Percentiles rank a stretch among this genome's conserved stretches.
phyloP scores from a whole-genome alignment of 2,329 filamentous ascomycete species.

The Cordyceps cicadae region DNA sequence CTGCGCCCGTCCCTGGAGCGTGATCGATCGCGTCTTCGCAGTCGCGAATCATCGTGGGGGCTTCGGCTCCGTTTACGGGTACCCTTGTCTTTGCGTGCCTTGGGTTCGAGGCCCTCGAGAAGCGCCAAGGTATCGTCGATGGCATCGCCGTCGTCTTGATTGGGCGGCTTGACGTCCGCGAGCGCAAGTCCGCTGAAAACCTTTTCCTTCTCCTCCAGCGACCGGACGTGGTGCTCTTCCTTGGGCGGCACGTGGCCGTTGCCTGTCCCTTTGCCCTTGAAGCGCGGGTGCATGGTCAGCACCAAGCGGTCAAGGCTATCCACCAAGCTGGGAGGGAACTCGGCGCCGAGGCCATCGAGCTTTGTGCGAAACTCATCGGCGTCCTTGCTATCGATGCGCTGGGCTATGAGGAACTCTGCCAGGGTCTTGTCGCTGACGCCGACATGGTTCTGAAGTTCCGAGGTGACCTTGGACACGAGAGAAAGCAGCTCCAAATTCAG shows the following conservation, averaged over 20 bases:
- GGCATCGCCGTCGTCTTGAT: conserved; percentile 45
- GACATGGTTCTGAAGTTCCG: conserved; percentile 88
- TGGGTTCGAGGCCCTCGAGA: conserved; percentile 75
- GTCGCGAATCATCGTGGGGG: conserved; percentile 41
- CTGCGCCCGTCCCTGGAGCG: conserved; percentile 34
- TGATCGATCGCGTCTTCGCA: conserved; percentile 32
- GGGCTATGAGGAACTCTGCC: conserved; percentile 90
- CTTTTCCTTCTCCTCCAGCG: conserved; percentile 64
- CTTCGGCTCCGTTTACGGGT: conserved; percentile 52
- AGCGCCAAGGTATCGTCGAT: conserved; percentile 91
- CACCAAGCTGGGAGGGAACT: conserved; percentile 75
- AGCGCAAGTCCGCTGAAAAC: conserved; percentile 88
- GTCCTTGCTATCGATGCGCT: conserved; percentile 67
- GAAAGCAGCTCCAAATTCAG: conserved; percentile 86
- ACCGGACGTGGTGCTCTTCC: conserved; percentile 34
- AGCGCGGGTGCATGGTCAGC: conserved; percentile 81
- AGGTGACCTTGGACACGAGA: conserved; percentile 88
- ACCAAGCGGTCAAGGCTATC: conserved; percentile 89
- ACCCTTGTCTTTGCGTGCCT: conserved; percentile 42
- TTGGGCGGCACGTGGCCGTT: conserved; percentile 29
- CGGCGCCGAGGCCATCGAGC: conserved; percentile 68
- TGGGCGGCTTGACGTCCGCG: conserved; percentile 58
- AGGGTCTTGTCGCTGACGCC: conserved; percentile 90
- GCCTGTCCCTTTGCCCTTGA: conserved; percentile 56
- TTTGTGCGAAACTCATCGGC: conserved; percentile 67